phyloP scores from a whole-genome alignment of 768 basidiomycete genomes.

The Leccinum subgranulosum region DNA sequence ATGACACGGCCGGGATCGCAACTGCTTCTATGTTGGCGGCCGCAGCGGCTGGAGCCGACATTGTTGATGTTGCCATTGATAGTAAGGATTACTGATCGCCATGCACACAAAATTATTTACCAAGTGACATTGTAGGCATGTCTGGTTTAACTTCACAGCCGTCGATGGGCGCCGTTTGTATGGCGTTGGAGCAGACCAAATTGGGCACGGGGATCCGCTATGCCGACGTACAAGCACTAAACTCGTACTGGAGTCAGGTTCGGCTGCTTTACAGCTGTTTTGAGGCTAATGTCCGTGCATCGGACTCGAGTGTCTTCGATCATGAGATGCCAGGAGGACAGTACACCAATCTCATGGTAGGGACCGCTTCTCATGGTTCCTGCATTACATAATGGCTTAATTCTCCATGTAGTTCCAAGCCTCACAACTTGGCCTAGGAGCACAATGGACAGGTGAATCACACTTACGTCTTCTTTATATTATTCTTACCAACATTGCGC shows the following conservation, averaged over 20 bases:
- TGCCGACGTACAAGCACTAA: conserved; percentile 95
- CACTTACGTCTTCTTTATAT: conserved; percentile 5
- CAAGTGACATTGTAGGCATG: conserved; percentile 63
- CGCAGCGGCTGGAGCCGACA: conserved; percentile 96
- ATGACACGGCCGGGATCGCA: conserved; percentile 98
- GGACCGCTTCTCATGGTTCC: conserved; percentile 21
- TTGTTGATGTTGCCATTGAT: conserved; percentile 98
- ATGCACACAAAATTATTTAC: background rate
- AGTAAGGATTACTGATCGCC: conserved; percentile 51
- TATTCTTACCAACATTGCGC: conserved; percentile 9
- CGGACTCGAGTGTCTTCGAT: conserved; percentile 97
- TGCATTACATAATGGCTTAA: conserved; percentile 19
- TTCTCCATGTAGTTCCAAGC: conserved; percentile 83
- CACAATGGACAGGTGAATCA: conserved; percentile 82
- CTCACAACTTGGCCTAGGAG: conserved; percentile 92
- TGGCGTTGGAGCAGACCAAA: conserved; percentile 90
- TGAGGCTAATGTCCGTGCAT: conserved; percentile 96
- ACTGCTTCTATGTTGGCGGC: conserved; percentile 96
- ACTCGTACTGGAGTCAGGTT: conserved; percentile 97
- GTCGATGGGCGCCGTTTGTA: conserved; percentile 96
- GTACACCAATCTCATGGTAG: conserved; percentile 89
- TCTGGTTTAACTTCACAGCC: conserved; percentile 98
- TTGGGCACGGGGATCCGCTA: conserved; percentile 96
- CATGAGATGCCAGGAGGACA: conserved; percentile 99
- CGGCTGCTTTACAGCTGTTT: conserved; percentile 94